phyloP scores from a whole-genome alignment of 148 eudicot genomes.

The Chenopodium suecicum region DNA sequence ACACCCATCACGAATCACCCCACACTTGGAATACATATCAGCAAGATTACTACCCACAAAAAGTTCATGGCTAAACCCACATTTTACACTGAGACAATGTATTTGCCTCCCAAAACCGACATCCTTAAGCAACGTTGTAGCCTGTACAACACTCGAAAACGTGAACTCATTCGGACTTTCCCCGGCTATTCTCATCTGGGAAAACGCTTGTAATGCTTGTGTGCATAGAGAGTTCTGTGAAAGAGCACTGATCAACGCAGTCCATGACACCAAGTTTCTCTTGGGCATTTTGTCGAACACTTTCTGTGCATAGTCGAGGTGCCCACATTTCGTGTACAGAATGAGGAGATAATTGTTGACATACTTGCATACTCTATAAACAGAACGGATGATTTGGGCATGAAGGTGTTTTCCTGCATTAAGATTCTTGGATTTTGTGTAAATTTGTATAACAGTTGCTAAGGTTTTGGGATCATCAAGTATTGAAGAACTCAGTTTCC shows the following conservation, averaged over 20 bases:
- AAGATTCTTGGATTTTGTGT: constrained; percentile 31
- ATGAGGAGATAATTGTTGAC: constrained; percentile 38
- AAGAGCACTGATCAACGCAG: constrained; percentile 42
- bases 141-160: constrained; percentile 43
- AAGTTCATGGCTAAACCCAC: constrained; percentile 38
- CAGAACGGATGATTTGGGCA: constrained; percentile 31
- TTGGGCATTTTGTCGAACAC: constrained; percentile 46
- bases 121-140: constrained; percentile 22
- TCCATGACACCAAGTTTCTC: constrained; percentile 48
- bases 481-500: constrained; percentile 16
- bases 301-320: constrained; percentile 35
- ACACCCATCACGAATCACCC: constrained; percentile 40
- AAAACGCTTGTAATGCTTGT: constrained; percentile 30
- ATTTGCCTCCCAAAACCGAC: constrained; percentile 36
- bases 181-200: constrained; percentile 34
- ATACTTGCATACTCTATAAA: constrained; percentile 19
- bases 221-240: constrained; percentile 22
- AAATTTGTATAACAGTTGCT: constrained; percentile 30
- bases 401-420: constrained; percentile 44
- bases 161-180: constrained; percentile 40
- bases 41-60: constrained; percentile 54
- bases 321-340: constrained; percentile 39
- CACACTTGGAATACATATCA: constrained; percentile 53
- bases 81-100: constrained; percentile 45
- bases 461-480: constrained; percentile 23